Conservation (phyloP, 495 filamentous ascomycete species). For the Parachaetomium inaequale region DNA sequence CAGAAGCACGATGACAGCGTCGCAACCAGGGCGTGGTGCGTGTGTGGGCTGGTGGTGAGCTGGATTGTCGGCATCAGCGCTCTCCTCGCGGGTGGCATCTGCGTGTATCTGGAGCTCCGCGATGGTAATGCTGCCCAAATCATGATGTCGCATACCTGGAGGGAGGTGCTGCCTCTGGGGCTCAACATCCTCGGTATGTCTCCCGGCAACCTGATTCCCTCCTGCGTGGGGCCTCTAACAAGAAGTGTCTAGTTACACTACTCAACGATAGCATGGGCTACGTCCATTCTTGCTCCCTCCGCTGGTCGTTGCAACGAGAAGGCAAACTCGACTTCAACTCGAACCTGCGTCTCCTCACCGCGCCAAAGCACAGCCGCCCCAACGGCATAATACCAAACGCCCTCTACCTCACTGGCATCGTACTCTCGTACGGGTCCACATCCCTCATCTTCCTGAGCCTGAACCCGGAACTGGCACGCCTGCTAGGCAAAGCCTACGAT, state of each 20-base stretch:
- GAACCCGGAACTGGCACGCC: constrained; percentile 26
- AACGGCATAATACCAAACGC: constrained; percentile 34
- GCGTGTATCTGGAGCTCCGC: constrained; percentile 17
- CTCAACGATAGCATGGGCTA: constrained; percentile 40
- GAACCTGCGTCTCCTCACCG: constrained; percentile 42
- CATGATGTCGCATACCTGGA: constrained; percentile 22
- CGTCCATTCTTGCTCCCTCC: constrained; percentile 39
- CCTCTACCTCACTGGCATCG: constrained; percentile 30
- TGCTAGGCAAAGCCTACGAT: constrained; percentile 18
- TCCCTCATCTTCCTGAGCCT: constrained; percentile 38
- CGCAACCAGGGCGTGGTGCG: constrained; percentile 19
- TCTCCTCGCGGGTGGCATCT: constrained; percentile 21
- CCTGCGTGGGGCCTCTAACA: background rate
- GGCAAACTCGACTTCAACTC: constrained; percentile 42
- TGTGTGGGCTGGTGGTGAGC: constrained; percentile 22
- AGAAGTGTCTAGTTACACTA: constrained; percentile 25
- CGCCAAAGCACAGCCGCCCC: constrained; percentile 21
- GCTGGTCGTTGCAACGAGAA: constrained; percentile 44
- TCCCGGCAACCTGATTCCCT: background rate
- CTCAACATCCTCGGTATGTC: constrained; percentile 32
- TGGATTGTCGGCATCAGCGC: constrained; percentile 23
- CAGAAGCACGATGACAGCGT: constrained; percentile 22
- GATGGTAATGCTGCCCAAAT: constrained; percentile 20
- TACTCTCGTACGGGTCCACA: constrained; percentile 38
- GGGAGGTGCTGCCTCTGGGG: constrained; percentile 25